phyloP scores from a whole-genome alignment of 306 rosid genomes.

The Vigna hirtella region DNA sequence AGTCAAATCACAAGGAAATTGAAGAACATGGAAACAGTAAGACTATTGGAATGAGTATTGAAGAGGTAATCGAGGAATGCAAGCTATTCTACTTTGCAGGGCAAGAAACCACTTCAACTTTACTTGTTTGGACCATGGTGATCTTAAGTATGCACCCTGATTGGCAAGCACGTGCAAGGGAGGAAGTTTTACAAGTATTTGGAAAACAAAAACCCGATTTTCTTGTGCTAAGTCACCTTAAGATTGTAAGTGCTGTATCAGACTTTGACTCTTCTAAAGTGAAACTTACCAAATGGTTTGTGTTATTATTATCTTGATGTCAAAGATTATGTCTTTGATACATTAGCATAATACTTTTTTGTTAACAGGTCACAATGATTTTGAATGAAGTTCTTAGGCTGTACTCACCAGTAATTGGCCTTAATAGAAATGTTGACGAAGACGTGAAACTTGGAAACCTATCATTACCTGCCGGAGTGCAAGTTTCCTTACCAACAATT shows the following conservation, averaged over 20 bases:
- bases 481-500: constrained; percentile 37
- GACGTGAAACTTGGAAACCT: constrained; percentile 16
- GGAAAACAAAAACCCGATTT: neutral
- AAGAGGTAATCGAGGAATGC: neutral
- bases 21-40: neutral
- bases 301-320: neutral
- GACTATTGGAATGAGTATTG: constrained; percentile 2
- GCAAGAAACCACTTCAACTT: neutral
- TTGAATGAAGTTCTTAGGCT: constrained; percentile 49
- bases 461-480: constrained; percentile 50
- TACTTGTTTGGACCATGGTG: constrained; percentile 7
- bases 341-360: neutral
- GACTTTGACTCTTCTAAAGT: no score
- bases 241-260: constrained; percentile 29
- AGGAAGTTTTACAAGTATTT: constrained; percentile 3
- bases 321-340: neutral
- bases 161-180: constrained; percentile 11
- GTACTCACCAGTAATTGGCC: neutral
- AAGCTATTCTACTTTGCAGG: neutral
- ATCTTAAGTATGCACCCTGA: neutral
- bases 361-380: constrained; percentile 57
- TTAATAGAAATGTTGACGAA: neutral
- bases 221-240: neutral
- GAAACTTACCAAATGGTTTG: no score
- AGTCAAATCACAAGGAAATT: neutral